Conservation (phyloP, 169 alveolate genomes). For the Pseudocohnilembus persalinus region DNA sequence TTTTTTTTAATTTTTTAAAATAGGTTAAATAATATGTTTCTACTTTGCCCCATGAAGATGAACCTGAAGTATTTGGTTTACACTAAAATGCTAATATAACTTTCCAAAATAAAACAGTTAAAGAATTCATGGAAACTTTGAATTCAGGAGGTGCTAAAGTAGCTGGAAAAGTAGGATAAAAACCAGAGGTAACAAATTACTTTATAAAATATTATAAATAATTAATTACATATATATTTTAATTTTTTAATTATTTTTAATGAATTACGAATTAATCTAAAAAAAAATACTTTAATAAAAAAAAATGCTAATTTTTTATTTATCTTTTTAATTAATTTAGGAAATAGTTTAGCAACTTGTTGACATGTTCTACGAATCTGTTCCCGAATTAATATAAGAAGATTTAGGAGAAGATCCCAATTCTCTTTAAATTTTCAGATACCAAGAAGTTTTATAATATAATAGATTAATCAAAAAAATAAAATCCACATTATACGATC, state of each 20-base stretch:
- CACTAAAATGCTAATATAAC: constrained; percentile 92
- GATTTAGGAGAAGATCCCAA: constrained; percentile 65
- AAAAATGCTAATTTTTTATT: background rate
- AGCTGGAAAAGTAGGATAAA: constrained; percentile 74
- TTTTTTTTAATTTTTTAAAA: too few species aligned
- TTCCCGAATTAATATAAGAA: constrained; percentile 62
- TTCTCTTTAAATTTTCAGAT: constrained; percentile 88
- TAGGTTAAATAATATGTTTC: constrained; percentile 72
- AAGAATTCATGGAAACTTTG: constrained; percentile 81
- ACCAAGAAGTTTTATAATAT: constrained; percentile 90
- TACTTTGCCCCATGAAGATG: constrained; percentile 88
- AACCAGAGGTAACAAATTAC: constrained; percentile 24
- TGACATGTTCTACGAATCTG: constrained; percentile 56
- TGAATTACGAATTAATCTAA: too few species aligned
- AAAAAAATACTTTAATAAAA: too few species aligned
- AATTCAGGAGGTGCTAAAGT: constrained; percentile 85
- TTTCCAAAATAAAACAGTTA: constrained; percentile 78
- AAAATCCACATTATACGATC: constrained; percentile 69
- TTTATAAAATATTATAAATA: too few species aligned
- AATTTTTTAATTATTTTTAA: too few species aligned
- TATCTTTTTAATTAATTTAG: constrained; percentile 58
- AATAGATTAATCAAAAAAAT: constrained; percentile 76
- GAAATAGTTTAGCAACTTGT: constrained; percentile 87
- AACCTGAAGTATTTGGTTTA: constrained; percentile 93
- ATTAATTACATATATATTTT: too few species aligned